A percentile compares a stretch with the other conserved stretches of the same genome.
These are phyloP conservation scores for Aspergillus sp. DNA, from an alignment of 2,329 filamentous ascomycete species.

Conservation along the genomic window DNA sequence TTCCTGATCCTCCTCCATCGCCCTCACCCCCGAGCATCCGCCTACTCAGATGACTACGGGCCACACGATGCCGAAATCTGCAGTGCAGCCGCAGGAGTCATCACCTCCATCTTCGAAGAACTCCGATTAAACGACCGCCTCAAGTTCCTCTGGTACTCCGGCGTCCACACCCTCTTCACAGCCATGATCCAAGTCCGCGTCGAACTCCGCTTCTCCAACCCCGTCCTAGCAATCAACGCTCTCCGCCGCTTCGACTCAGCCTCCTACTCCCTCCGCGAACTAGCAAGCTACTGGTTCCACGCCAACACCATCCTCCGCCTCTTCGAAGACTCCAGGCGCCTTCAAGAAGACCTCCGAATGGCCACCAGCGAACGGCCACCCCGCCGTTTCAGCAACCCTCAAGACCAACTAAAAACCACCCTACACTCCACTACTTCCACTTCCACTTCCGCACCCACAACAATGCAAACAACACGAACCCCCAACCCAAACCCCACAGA, in stretches of 20 bases:
- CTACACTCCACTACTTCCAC: constrained; percentile 12
- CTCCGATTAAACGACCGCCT: constrained; percentile 45
- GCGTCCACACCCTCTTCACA: constrained; percentile 48
- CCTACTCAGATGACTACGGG: constrained; percentile 48
- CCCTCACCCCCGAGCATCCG: constrained; percentile 46
- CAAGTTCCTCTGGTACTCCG: constrained; percentile 48
- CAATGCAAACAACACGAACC: constrained; percentile 14
- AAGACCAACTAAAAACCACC: constrained; percentile 8
- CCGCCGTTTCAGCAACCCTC: constrained; percentile 27
- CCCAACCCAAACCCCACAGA: constrained; percentile 21
- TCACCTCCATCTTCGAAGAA: constrained; percentile 49
- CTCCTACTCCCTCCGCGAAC: constrained; percentile 43
- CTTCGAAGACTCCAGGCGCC: constrained; percentile 47
- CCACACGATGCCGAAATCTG: constrained; percentile 50
- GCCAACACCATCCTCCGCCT: constrained; percentile 47
- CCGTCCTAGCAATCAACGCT: constrained; percentile 48
- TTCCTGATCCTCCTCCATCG: constrained; percentile 50
- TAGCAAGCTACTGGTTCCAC: constrained; percentile 47
- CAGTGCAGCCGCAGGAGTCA: constrained; percentile 48
- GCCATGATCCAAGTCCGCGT: constrained; percentile 52
- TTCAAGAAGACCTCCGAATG: constrained; percentile 44
- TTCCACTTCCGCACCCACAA: constrained; percentile 20
- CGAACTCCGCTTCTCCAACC: constrained; percentile 49
- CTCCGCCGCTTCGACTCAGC: constrained; percentile 48
- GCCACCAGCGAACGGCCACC: constrained; percentile 39